These are phyloP conservation scores for Yamagishiella unicocca DNA, from an alignment of 139 green algal genomes.

Conservation along the genomic window DNA sequence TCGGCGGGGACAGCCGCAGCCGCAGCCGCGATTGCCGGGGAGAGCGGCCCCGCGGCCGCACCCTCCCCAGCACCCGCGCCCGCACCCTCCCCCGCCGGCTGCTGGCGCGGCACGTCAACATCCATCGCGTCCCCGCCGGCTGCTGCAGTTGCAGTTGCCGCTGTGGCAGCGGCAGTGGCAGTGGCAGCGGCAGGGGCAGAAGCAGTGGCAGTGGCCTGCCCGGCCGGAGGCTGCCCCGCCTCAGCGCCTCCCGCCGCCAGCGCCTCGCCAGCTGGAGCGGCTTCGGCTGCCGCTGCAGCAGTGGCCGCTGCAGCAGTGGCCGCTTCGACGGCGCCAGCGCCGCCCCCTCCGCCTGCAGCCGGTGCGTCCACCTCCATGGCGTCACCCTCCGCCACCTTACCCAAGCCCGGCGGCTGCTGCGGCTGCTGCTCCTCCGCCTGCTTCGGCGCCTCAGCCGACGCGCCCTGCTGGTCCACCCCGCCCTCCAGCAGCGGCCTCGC, in stretches of 20 bases:
- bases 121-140: neutral
- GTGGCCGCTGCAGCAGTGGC: neutral
- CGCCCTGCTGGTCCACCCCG: neutral
- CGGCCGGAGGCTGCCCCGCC: neutral
- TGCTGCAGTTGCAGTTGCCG: neutral
- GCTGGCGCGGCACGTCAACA: too few species aligned
- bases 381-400: neutral
- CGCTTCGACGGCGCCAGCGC: neutral
- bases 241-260: neutral
- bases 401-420: neutral
- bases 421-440: neutral
- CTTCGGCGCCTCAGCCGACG: neutral
- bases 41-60: neutral
- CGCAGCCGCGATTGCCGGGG: too few species aligned
- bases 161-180: neutral
- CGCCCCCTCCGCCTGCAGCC: neutral
- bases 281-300: neutral
- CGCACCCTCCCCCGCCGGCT: neutral
- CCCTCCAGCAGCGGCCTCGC: neutral
- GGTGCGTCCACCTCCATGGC: conserved; percentile 14
- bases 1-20: too few species aligned
- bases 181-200: neutral
- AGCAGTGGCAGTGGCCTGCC: neutral
- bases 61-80: too few species aligned
- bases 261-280: neutral